Conservation (phyloP, 345 rosid species). For the Citrus australasica region DNA sequence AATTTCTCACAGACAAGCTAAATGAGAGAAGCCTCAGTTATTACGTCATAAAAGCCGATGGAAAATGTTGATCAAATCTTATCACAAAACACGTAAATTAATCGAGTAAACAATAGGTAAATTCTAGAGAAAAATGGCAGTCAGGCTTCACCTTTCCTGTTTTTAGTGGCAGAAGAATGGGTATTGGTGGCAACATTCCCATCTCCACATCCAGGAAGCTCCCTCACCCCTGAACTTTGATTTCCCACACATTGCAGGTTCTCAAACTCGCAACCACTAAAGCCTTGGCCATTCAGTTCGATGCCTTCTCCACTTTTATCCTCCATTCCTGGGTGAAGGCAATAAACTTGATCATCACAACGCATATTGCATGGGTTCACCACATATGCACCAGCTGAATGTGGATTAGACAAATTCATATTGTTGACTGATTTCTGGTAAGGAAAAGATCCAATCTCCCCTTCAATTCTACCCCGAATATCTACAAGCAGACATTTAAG, state of each 20-base stretch:
- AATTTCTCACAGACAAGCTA: background rate
- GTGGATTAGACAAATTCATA: constrained; percentile 34
- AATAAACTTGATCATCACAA: constrained; percentile 68
- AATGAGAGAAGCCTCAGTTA: background rate
- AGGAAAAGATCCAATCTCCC: constrained; percentile 95
- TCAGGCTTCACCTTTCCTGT: constrained; percentile 65
- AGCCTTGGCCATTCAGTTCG: constrained; percentile 40
- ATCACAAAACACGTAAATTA: background rate
- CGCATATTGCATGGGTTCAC: constrained; percentile 81
- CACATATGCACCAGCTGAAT: constrained; percentile 44
- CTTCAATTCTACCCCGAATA: constrained; percentile 91
- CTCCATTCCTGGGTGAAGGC: constrained; percentile 53
- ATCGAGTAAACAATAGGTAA: background rate
- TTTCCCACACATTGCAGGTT: constrained; percentile 54
- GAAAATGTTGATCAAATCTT: background rate
- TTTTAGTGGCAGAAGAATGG: constrained; percentile 43
- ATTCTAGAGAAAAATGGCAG: background rate
- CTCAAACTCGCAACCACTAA: constrained; percentile 65
- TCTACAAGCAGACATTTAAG: constrained; percentile 97
- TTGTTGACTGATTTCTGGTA: constrained; percentile 64
- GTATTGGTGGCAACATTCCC: constrained; percentile 37
- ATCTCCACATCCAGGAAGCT: constrained; percentile 38
- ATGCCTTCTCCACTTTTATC: constrained; percentile 50
- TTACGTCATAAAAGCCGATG: background rate
- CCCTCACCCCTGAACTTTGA: constrained; percentile 52